Evolutionary conservation across 1,284 basidiomycete species (phyloP).

Genomic region (Tilletia walkeri): DNA sequence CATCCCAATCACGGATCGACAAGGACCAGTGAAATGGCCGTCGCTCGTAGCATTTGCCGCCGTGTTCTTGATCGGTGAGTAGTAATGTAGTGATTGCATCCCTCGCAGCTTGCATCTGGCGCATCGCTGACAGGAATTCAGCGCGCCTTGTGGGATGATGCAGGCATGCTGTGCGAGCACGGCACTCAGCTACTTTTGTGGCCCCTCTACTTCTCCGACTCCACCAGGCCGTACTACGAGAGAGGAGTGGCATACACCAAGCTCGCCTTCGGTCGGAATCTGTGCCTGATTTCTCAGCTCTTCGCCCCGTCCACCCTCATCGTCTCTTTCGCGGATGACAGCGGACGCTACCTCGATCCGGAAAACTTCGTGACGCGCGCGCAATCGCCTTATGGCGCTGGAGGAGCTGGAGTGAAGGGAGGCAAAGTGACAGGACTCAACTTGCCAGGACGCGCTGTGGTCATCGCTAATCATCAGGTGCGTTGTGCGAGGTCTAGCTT

Average conservation of each 20-base stretch:
- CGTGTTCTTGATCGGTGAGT: slow-evolving; percentile 12
- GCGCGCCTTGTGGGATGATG: slow-evolving; percentile 21
- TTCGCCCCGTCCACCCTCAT: slow-evolving; percentile 45
- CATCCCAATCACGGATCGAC: slow-evolving; percentile 8
- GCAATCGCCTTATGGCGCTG: slow-evolving; percentile 4
- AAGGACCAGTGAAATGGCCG: neutral
- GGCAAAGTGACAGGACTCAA: slow-evolving; percentile 32
- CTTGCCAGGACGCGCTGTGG: slow-evolving; percentile 33
- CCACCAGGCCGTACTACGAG: slow-evolving; percentile 30
- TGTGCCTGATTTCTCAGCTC: slow-evolving; percentile 38
- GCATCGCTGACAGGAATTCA: slow-evolving; percentile 38
- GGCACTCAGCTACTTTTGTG: slow-evolving; percentile 35
- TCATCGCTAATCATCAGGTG: slow-evolving; percentile 49
- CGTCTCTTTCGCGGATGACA: slow-evolving; percentile 36
- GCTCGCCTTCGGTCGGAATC: slow-evolving; percentile 29
- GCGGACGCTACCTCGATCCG: slow-evolving; percentile 37
- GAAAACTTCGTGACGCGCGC: slow-evolving; percentile 31
- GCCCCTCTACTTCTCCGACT: slow-evolving; percentile 31
- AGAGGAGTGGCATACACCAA: slow-evolving; percentile 38
- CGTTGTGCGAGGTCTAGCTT: neutral
- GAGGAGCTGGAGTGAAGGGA: neutral
- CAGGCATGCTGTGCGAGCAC: slow-evolving; percentile 33
- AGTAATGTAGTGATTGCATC: neutral
- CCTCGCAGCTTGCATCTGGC: neutral
- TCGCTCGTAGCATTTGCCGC: slow-evolving; percentile 13